phyloP scores from a whole-genome alignment of 371 early-diverging fungal species.

The Mortierella polycephala region DNA sequence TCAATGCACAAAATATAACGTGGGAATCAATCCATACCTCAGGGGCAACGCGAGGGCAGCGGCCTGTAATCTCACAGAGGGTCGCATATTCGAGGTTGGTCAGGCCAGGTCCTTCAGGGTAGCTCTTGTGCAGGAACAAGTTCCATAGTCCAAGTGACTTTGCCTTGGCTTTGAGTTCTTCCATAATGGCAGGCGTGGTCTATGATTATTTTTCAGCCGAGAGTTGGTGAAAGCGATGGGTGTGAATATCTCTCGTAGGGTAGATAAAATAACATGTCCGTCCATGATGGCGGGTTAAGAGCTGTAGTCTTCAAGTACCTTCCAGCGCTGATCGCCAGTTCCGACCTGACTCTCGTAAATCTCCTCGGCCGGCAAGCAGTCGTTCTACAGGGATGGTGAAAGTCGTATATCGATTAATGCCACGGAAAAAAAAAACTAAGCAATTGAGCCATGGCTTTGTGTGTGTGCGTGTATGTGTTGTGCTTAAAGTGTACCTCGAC shows the following conservation, averaged over 20 bases:
- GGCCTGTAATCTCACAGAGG: conserved; percentile 91
- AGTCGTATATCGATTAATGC: neutral
- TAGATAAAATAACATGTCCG: conserved; percentile 1
- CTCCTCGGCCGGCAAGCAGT: conserved; percentile 94
- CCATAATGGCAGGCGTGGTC: conserved; percentile 85
- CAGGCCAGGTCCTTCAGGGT: conserved; percentile 85
- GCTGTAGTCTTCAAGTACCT: conserved; percentile 57
- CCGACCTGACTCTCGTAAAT: conserved; percentile 80
- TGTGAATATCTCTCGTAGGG: neutral
- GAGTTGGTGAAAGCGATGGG: neutral
- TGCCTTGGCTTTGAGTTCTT: conserved; percentile 90
- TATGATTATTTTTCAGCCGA: conserved; percentile 22
- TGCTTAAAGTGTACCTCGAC: conserved; percentile 69
- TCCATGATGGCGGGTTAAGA: neutral
- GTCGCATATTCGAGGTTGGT: conserved; percentile 95
- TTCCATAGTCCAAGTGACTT: conserved; percentile 95
- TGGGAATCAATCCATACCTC: conserved; percentile 63
- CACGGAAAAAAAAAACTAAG: neutral
- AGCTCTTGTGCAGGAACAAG: conserved; percentile 84
- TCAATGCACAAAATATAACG: no score
- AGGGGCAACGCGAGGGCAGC: conserved; percentile 80
- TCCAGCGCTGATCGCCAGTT: conserved; percentile 81
- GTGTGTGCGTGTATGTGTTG: neutral
- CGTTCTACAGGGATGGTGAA: conserved; percentile 66
- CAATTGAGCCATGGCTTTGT: neutral